phyloP scores from a whole-genome alignment of 768 basidiomycete species.

The Psilocybe sp. region DNA sequence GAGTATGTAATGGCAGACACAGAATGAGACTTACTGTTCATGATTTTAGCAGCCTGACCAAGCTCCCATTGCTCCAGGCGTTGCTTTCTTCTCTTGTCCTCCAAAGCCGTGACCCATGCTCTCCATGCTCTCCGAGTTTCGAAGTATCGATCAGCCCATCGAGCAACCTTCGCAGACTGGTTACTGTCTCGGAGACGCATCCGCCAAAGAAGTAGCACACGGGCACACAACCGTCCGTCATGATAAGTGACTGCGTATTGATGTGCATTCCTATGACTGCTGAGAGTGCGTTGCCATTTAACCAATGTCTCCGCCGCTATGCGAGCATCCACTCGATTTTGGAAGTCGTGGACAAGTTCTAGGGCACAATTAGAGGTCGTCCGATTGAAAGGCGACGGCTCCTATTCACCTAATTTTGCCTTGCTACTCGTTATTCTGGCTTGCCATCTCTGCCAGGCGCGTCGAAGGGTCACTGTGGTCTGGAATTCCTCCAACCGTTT shows the following conservation, averaged over 20 bases:
- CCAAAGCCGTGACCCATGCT: conserved; percentile 18
- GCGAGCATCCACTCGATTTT: conserved; percentile 13
- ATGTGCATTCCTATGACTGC: conserved; percentile 18
- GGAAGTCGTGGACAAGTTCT: conserved; percentile 20
- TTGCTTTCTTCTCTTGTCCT: conserved; percentile 22
- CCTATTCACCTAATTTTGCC: conserved; percentile 16
- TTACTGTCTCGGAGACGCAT: conserved; percentile 17
- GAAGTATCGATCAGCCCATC: conserved; percentile 24
- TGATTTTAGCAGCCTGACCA: conserved; percentile 12
- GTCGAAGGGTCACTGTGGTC: conserved; percentile 9
- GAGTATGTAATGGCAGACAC: not conserved
- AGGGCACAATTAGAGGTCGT: conserved; percentile 1
- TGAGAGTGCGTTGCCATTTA: conserved; percentile 20
- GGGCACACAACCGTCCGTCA: conserved; percentile 16
- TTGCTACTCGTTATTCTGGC: conserved; percentile 12
- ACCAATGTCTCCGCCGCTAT: conserved; percentile 11
- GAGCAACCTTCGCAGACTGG: conserved; percentile 21
- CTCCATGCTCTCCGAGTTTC: conserved; percentile 21
- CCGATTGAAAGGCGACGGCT: not conserved
- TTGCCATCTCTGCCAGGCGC: conserved; percentile 20
- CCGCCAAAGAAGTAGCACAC: conserved; percentile 20
- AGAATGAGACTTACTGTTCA: conserved; percentile 12
- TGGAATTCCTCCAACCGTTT: conserved; percentile 18
- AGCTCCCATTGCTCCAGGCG: conserved; percentile 18
- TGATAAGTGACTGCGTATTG: conserved; percentile 20